phyloP scores from a whole-genome alignment of 1,284 basidiomycete genomes.

The Malassezia japonica region DNA sequence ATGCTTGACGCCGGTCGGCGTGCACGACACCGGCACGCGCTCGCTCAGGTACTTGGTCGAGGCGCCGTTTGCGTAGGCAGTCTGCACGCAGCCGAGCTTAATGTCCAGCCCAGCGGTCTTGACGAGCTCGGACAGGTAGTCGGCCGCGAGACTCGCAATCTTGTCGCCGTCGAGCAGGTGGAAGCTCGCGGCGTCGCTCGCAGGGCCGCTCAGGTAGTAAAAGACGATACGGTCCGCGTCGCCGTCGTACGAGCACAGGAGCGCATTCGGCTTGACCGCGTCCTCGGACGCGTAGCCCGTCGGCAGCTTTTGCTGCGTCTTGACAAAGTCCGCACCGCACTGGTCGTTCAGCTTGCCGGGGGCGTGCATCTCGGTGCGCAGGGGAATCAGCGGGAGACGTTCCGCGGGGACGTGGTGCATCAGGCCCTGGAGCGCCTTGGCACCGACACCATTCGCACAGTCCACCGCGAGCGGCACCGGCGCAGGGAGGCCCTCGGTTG shows the following conservation, averaged over 20 bases:
- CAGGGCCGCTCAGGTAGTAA: conserved; percentile 57
- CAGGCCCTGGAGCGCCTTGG: conserved; percentile 50
- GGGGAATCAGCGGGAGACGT: conserved; percentile 25
- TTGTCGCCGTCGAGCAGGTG: conserved; percentile 96
- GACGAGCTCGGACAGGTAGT: conserved; percentile 84
- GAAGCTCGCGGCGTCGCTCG: conserved; percentile 64
- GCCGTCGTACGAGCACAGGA: conserved; percentile 87
- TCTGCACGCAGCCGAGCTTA: conserved; percentile 68
- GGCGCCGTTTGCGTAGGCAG: conserved; percentile 94
- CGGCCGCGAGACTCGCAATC: conserved; percentile 85
- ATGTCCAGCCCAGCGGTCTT: conserved; percentile 48
- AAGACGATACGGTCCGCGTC: conserved; percentile 96
- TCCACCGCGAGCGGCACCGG: conserved; percentile 65
- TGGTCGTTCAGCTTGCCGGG: conserved; percentile 66
- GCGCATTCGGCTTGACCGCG: conserved; percentile 53
- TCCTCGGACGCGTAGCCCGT: conserved; percentile 35
- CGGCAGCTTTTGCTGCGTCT: conserved; percentile 56
- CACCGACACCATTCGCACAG: conserved; percentile 95
- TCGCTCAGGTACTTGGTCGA: conserved; percentile 66
- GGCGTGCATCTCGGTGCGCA: conserved; percentile 52
- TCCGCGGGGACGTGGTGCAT: conserved; percentile 15
- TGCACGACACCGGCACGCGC: conserved; percentile 84
- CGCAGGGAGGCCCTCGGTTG: conserved; percentile 54
- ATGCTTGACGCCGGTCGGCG: conserved; percentile 94
- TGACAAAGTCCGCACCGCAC: conserved; percentile 95